These are phyloP conservation scores for Leishmania mexicana DNA, from an alignment of 208 protist species.

Conservation along the genomic window DNA sequence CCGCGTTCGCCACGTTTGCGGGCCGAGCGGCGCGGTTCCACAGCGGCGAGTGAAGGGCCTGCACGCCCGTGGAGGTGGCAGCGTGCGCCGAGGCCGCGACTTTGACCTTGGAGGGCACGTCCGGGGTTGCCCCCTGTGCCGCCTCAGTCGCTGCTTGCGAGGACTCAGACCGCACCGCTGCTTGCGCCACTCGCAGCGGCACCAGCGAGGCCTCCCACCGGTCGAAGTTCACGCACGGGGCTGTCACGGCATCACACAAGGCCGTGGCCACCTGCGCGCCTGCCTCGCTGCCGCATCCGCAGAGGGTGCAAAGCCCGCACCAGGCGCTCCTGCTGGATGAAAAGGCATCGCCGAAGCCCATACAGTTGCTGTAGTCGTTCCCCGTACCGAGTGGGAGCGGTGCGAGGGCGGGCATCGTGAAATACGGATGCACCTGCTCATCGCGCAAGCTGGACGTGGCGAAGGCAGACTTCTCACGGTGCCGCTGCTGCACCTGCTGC, in stretches of 20 bases:
- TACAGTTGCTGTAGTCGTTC: conserved; percentile 83
- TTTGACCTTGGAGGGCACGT: neutral
- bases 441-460: neutral
- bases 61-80: neutral
- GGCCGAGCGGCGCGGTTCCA: conserved; percentile 4
- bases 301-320: conserved; percentile 20
- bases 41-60: neutral
- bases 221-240: conserved; percentile 74
- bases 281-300: conserved; percentile 13
- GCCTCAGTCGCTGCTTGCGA: neutral
- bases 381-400: conserved; percentile 81
- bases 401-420: conserved; percentile 71
- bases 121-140: neutral
- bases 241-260: conserved; percentile 35
- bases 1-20: conserved; percentile 25
- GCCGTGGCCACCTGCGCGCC: conserved; percentile 45
- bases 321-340: conserved; percentile 16
- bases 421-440: conserved; percentile 19
- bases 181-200: conserved; percentile 53
- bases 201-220: conserved; percentile 68
- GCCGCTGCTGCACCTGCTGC: neutral
- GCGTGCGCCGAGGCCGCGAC: neutral
- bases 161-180: conserved; percentile 15
- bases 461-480: neutral
- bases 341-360: conserved; percentile 78